Evolutionary conservation across 2,329 filamentous ascomycete species (phyloP).

Genomic region (Massarina eburnea): DNA sequence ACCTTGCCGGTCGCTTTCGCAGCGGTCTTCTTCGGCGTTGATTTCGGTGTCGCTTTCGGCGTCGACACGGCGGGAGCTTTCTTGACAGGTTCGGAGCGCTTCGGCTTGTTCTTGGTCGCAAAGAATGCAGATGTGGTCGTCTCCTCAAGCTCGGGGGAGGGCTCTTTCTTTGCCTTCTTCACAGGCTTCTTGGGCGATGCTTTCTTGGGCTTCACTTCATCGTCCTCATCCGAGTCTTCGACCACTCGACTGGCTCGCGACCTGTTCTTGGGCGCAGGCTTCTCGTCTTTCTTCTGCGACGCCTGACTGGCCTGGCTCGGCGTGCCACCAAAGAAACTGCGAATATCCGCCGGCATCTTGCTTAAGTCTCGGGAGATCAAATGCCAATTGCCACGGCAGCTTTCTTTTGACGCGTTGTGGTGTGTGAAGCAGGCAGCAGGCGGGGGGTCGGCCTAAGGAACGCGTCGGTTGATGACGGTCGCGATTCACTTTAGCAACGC

Average conservation of each 20-base stretch:
- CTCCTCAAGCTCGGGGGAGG: slow-evolving; percentile 54
- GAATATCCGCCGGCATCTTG: slow-evolving; percentile 81
- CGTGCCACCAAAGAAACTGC: slow-evolving; percentile 85
- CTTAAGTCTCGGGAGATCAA: background rate
- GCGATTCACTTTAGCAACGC: slow-evolving; percentile 24
- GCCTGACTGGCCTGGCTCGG: slow-evolving; percentile 51
- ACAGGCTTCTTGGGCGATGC: slow-evolving; percentile 58
- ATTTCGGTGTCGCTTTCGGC: slow-evolving; percentile 42
- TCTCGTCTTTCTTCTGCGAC: slow-evolving; percentile 36
- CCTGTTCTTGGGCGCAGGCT: slow-evolving; percentile 47
- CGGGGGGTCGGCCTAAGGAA: too few relatives aligned
- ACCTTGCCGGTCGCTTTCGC: slow-evolving; percentile 32
- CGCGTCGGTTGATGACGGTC: slow-evolving; percentile 14
- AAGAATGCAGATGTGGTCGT: slow-evolving; percentile 67
- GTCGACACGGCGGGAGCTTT: slow-evolving; percentile 27
- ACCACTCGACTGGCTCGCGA: slow-evolving; percentile 50
- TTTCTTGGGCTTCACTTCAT: slow-evolving; percentile 50
- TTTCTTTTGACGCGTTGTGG: too few relatives aligned
- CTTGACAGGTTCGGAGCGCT: slow-evolving; percentile 50
- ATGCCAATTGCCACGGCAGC: too few relatives aligned
- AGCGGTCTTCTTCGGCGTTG: slow-evolving; percentile 33
- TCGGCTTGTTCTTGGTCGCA: slow-evolving; percentile 58
- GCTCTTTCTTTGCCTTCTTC: slow-evolving; percentile 59
- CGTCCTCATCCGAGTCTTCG: slow-evolving; percentile 73
- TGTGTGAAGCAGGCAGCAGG: background rate